A percentile compares a stretch with the other conserved stretches of the same genome.
Conservation (phyloP, 1,139 yeast species). For the Zygosaccharomyces sapae region DNA sequence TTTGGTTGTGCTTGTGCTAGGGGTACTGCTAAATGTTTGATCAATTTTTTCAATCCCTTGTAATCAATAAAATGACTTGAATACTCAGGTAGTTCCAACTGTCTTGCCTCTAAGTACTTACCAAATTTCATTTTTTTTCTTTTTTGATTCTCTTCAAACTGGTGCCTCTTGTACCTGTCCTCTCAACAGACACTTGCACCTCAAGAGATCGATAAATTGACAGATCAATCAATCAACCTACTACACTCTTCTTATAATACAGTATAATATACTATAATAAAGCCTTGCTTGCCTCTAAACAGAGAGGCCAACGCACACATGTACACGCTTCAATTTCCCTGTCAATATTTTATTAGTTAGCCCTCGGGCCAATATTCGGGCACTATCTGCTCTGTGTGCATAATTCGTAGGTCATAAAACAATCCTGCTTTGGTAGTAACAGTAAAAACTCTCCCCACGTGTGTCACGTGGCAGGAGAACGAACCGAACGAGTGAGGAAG, state of each 20-base stretch:
- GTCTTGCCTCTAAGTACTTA: conserved; percentile 88
- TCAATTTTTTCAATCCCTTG: conserved; percentile 74
- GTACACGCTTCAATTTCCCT: background rate
- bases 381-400: too few species aligned
- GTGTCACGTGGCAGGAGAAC: background rate
- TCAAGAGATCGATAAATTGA: too few species aligned
- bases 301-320: background rate
- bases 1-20: conserved; percentile 18
- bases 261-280: background rate
- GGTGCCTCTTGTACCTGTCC: too few species aligned
- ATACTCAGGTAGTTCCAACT: conserved; percentile 90
- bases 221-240: background rate
- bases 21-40: conserved; percentile 61
- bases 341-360: background rate
- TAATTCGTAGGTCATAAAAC: too few species aligned
- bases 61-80: conserved; percentile 91
- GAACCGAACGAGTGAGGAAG: too few species aligned
- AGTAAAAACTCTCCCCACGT: conserved; percentile 1
- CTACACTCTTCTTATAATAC: background rate
- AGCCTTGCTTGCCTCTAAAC: background rate
- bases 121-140: conserved; percentile 69
- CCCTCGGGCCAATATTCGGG: too few species aligned
- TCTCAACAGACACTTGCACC: too few species aligned
- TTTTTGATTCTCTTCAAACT: background rate
- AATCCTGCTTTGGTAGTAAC: background rate